Percentiles rank a stretch among this genome's conserved stretches.
These are phyloP conservation scores for Fonsecaea pedrosoi DNA, from an alignment of 2,329 filamentous ascomycete genomes.

Conservation along the genomic window DNA sequence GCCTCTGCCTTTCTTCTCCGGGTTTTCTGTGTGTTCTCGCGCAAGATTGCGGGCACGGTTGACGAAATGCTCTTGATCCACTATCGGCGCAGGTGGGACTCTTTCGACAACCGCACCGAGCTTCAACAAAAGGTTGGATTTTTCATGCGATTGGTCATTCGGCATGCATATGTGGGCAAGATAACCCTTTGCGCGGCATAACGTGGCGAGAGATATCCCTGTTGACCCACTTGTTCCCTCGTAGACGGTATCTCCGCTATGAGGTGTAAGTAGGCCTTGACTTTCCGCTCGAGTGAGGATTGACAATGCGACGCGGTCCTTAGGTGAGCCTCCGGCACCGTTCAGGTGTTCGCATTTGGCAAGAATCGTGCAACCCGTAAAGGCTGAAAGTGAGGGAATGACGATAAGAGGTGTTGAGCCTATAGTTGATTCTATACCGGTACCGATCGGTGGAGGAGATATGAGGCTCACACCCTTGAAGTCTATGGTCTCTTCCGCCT, in stretches of 20 bases:
- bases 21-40: conserved; percentile 69
- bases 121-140: conserved; percentile 84
- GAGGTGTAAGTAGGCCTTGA: conserved; percentile 74
- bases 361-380: conserved; percentile 86
- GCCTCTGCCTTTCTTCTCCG: conserved; percentile 70
- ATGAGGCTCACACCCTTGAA: background rate
- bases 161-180: conserved; percentile 97
- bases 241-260: conserved; percentile 91
- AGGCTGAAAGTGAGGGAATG: conserved; percentile 83
- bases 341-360: conserved; percentile 97
- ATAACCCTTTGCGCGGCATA: conserved; percentile 88
- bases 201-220: conserved; percentile 88
- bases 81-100: conserved; percentile 88
- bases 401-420: conserved; percentile 89
- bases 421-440: conserved; percentile 86
- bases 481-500: background rate
- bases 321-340: conserved; percentile 89
- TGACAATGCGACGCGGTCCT: conserved; percentile 89
- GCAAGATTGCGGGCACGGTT: conserved; percentile 84
- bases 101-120: conserved; percentile 92
- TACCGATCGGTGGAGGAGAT: conserved; percentile 17
- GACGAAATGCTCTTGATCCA: conserved; percentile 92
- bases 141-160: conserved; percentile 85
- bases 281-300: conserved; percentile 87
- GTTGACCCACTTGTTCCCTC: conserved; percentile 97